Base-by-base conservation (phyloP, 1,284 basidiomycete species). In the Cryptococcus depauperatus region DNA sequence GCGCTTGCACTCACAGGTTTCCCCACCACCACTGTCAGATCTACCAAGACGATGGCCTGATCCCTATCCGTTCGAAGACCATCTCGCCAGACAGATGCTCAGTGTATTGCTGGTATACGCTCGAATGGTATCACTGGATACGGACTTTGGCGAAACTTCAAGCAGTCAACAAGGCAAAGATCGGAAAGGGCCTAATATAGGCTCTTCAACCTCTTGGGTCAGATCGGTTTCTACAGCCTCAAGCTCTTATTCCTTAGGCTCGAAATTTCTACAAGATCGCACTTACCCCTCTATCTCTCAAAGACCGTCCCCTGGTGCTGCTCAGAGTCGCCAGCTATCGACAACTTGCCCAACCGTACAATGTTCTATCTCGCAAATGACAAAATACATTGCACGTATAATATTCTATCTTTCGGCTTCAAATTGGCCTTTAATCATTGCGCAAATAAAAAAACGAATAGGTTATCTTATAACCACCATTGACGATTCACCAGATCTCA, bases 361-460 rank as follows among this genome's bases (percentile, higher is more conserved):
- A 13, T 33, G 59, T 1, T 58, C 63, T 7, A 51, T 62, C 38
- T 32, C 49, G 11, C 57, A 61, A 32, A 73, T 77, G 56, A 68
- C 69, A 18, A 62, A 67, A 40, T 64, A 67, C 41, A 65, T 72
- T 5, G 84, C 85, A 11, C 80, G 83, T 37, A 82, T 93, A 56
- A 78, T 95, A 35, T 92, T 86, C 65, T 83, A 85, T 62, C 77
- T 96, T 13, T 92, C 90, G 6, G 82, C 86, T 0, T 85, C 85
- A 18, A 95, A 96, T 62, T 96, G 91, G 90, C 71, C 74, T 27
- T 77, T 87, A 7, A 83, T 96, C 16, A 79, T 85, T 54, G 72
- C 77, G 19, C 78, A 85, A 16, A 77, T 93, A 48, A 79, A 82
- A 46, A 75, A 75, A 35, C 83, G 85, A 78, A 53, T 77, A 72